Evolutionary conservation across 306 rosid genomes (phyloP), one percentile per base, ranked within the genome.

Genomic region (Lablab purpureus): DNA sequence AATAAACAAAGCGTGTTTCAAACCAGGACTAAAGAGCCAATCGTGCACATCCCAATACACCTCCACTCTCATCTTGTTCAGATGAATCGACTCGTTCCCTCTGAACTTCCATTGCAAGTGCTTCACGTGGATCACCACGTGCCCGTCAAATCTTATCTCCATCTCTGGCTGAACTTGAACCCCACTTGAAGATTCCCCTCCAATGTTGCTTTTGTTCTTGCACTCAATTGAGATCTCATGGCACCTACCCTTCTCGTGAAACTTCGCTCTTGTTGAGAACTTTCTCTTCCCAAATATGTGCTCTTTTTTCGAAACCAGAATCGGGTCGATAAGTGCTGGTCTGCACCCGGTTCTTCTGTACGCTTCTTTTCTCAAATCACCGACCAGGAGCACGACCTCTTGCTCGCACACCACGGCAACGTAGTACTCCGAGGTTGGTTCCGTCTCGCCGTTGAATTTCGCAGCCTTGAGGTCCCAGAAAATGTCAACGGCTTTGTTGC

Each of bases 41-140:
- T 94, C 97, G 82, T 94, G 99, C 67, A 94, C 97, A 85, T 94
- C 99, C 97, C 97, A 94, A 72, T 78, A 91, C 1, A 94, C 97
- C 71, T 91, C 95, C 49, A 92, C 80, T 71, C 90, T 88, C 77
- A 86, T 89, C 49, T 82, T 87, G 80, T 81, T 86, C 12, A 94
- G 81, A 73, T 76, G 81, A 62, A 92, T 72, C 0, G 85, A 83
- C 32, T 88, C 94, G 63, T 94, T 94, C 3, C 99, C 99, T 89
- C 97, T 92, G 32, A 94, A 94, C 66, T 94, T 94, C 99, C 99
- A 94, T 12, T 94, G 97, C 75, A 94, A 94, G 22, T 88, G 97
- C 87, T 88, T 91, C 21, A 94, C 92, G 63, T 87, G 94, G 58
- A 94, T 65, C 28, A 82, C 93, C 56, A 86, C 74, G 65, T 87